A percentile compares a stretch with the other conserved stretches of the same genome.
These are phyloP conservation scores for Penicillium crystallinum DNA, from an alignment of 495 filamentous ascomycete genomes.

Conservation along the genomic window DNA sequence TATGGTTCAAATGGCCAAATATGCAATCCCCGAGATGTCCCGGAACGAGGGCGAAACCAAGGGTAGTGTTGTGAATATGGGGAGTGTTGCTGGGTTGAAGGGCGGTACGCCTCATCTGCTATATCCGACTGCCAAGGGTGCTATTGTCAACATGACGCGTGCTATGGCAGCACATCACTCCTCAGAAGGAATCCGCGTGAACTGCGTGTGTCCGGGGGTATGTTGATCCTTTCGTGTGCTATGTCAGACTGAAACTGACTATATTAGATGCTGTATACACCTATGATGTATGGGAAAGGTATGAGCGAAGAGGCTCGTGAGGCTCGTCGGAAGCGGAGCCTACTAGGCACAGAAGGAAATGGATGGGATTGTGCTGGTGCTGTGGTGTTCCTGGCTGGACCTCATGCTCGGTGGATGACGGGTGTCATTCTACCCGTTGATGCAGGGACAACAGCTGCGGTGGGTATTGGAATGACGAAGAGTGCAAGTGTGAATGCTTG, in stretches of 20 bases:
- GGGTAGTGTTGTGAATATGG: slow-evolving; percentile 54
- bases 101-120: slow-evolving; percentile 55
- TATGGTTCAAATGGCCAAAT: slow-evolving; percentile 55
- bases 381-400: slow-evolving; percentile 39
- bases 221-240: background rate
- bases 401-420: slow-evolving; percentile 48
- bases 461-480: slow-evolving; percentile 27
- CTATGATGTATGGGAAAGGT: slow-evolving; percentile 51
- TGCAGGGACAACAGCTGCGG: slow-evolving; percentile 40
- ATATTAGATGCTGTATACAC: slow-evolving; percentile 50
- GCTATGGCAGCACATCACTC: slow-evolving; percentile 57
- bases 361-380: slow-evolving; percentile 46
- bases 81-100: slow-evolving; percentile 49
- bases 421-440: slow-evolving; percentile 45
- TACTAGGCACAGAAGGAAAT: slow-evolving; percentile 51
- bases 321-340: slow-evolving; percentile 42
- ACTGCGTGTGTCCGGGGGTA: slow-evolving; percentile 54
- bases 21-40: slow-evolving; percentile 50
- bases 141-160: slow-evolving; percentile 53
- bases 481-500: slow-evolving; percentile 22
- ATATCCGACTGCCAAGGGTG: slow-evolving; percentile 59
- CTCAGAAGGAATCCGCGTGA: slow-evolving; percentile 48
- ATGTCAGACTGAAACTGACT: background rate
- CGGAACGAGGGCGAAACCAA: slow-evolving; percentile 34
- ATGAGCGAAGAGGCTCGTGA: slow-evolving; percentile 47